Conservation (phyloP, 164 flowering plant species). For the Euptelea pleiosperma region DNA sequence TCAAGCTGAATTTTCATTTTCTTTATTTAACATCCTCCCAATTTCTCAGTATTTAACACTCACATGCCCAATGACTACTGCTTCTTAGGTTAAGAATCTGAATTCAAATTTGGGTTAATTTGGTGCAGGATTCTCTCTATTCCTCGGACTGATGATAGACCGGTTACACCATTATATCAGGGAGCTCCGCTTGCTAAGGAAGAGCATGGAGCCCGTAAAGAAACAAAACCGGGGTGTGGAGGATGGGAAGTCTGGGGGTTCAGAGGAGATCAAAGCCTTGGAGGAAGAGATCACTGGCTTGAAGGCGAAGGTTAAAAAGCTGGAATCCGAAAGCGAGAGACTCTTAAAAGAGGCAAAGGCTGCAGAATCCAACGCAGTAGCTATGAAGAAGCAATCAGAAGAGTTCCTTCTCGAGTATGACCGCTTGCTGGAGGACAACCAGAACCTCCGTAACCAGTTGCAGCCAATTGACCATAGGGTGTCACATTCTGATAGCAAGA, state of each 20-base stretch:
- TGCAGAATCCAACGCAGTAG: slow-evolving; percentile 58
- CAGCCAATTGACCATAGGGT: slow-evolving; percentile 44
- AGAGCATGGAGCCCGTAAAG: slow-evolving; percentile 61
- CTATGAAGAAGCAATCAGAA: slow-evolving; percentile 69
- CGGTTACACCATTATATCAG: slow-evolving; percentile 72
- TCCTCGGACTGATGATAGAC: slow-evolving; percentile 71
- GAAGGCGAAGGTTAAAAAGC: slow-evolving; percentile 29
- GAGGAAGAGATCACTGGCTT: slow-evolving; percentile 36
- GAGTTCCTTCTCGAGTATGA: slow-evolving; percentile 80
- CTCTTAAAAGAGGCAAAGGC: slow-evolving; percentile 30
- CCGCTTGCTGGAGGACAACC: slow-evolving; percentile 64
- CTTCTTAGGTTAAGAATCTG: too few species aligned
- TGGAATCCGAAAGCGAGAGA: slow-evolving; percentile 44
- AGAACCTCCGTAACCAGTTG: slow-evolving; percentile 49
- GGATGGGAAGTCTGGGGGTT: slow-evolving; percentile 34
- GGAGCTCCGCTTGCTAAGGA: slow-evolving; percentile 66
- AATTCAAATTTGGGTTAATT: not conserved
- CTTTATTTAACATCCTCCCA: too few species aligned
- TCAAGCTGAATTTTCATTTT: too few species aligned
- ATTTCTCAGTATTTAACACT: too few species aligned
- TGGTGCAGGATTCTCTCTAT: slow-evolving; percentile 52
- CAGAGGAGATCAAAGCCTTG: slow-evolving; percentile 34
- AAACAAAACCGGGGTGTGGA: slow-evolving; percentile 47
- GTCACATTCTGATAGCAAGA: slow-evolving; percentile 62
- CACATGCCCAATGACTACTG: too few species aligned